Percentiles rank a stretch among this genome's conserved stretches.
Evolutionary conservation across 2,329 filamentous ascomycete species (phyloP).

Genomic region (Aspergillus sp.): DNA sequence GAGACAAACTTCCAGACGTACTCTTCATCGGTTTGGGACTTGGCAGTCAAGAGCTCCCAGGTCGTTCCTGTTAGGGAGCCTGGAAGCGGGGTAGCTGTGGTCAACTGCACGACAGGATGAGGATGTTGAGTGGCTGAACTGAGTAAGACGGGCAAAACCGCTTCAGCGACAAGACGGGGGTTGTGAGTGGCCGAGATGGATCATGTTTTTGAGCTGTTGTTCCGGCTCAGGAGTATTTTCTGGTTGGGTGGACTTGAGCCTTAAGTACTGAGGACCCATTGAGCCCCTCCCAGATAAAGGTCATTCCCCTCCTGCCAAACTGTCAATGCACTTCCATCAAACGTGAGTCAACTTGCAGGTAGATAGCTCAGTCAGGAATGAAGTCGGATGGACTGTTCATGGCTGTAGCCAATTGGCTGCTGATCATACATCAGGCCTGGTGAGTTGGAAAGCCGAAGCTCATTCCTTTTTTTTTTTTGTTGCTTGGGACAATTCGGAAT

Average conservation of each 20-base stretch:
- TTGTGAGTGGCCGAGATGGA: conserved; percentile 7
- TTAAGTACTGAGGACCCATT: conserved; percentile 4
- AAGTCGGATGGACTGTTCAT: conserved; percentile 6
- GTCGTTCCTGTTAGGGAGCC: conserved; percentile 19
- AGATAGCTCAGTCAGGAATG: neutral
- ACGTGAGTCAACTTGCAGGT: conserved; percentile 17
- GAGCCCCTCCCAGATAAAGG: conserved; percentile 6
- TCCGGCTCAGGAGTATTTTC: neutral
- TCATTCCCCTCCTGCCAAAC: neutral
- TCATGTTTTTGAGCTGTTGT: neutral
- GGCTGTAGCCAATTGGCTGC: conserved; percentile 5
- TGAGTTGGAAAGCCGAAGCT: conserved; percentile 1
- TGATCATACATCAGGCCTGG: conserved; percentile 5
- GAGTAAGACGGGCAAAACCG: conserved; percentile 14
- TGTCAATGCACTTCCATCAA: conserved; percentile 10
- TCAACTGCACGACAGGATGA: conserved; percentile 10
- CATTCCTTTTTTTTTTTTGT: neutral
- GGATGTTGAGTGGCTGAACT: conserved; percentile 11
- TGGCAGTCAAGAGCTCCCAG: conserved; percentile 13
- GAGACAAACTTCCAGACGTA: conserved; percentile 13
- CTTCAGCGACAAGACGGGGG: conserved; percentile 2
- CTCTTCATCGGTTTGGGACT: conserved; percentile 5
- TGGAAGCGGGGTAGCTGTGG: conserved; percentile 9
- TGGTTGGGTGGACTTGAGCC: conserved; percentile 11
- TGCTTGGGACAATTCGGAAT: neutral